A percentile compares a stretch with the other conserved stretches of the same genome.
These are phyloP conservation scores for Cryptosporidium parvum DNA, from an alignment of 169 alveolate species.

Conservation along the genomic window DNA sequence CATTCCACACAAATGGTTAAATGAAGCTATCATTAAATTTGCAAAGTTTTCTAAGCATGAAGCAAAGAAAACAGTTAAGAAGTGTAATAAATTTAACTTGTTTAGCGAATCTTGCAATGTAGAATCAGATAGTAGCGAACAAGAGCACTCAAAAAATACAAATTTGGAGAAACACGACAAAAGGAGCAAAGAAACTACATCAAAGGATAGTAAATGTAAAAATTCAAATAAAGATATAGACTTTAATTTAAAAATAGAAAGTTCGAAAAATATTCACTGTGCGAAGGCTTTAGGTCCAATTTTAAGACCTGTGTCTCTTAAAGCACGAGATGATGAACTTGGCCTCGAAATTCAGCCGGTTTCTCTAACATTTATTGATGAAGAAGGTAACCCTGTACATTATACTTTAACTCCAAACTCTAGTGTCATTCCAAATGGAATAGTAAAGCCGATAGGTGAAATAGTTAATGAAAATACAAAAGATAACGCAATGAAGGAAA, in stretches of 20 bases:
- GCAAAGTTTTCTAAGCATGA: conserved; percentile 2
- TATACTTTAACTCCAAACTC: conserved; percentile 54
- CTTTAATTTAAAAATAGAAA: background rate
- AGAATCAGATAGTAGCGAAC: background rate
- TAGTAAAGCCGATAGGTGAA: conserved; percentile 43
- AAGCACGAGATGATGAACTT: background rate
- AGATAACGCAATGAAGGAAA: background rate
- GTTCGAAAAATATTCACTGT: conserved; percentile 27
- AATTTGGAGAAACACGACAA: background rate
- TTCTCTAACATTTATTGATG: conserved; percentile 53
- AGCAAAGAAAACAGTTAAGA: background rate
- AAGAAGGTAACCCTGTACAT: conserved; percentile 50
- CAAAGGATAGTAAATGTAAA: background rate
- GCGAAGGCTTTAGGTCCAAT: conserved; percentile 50
- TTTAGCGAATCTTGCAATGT: background rate
- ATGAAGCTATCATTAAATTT: background rate
- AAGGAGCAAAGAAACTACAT: background rate
- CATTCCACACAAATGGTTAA: conserved; percentile 24
- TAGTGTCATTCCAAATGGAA: conserved; percentile 28
- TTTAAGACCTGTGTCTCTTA: conserved; percentile 47
- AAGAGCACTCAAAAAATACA: background rate
- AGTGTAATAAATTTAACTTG: background rate
- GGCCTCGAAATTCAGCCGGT: conserved; percentile 58
- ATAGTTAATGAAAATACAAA: background rate
- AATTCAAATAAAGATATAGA: background rate